A percentile compares a stretch with the other conserved stretches of the same genome.
phyloP scores from a whole-genome alignment of 768 basidiomycete genomes.

The Trametes sanguinea region DNA sequence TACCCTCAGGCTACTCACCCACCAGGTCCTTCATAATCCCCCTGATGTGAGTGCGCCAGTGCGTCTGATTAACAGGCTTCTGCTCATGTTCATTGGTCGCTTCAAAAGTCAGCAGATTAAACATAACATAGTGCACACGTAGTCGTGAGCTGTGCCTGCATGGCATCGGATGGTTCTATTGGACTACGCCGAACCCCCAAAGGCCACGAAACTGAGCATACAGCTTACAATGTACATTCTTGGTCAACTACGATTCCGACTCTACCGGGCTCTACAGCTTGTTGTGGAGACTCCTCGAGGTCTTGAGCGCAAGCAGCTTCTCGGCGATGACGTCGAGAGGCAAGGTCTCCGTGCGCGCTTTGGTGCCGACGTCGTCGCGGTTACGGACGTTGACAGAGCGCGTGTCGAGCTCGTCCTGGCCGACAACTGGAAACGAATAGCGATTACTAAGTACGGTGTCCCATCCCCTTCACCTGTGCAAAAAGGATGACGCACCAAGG shows the following conservation, averaged over 20 bases:
- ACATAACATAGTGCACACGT: too few relatives aligned
- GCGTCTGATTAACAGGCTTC: too few relatives aligned
- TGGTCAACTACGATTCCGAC: too few relatives aligned
- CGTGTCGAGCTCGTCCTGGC: slow-evolving; percentile 85
- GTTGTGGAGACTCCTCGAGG: slow-evolving; percentile 52
- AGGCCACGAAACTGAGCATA: too few relatives aligned
- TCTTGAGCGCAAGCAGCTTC: slow-evolving; percentile 76
- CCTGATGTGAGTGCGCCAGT: not conserved
- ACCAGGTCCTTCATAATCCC: not conserved
- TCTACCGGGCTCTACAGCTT: slow-evolving; percentile 36
- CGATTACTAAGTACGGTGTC: not conserved
- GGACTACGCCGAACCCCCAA: too few relatives aligned
- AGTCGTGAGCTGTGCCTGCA: too few relatives aligned
- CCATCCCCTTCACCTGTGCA: too few relatives aligned
- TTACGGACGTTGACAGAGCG: slow-evolving; percentile 94
- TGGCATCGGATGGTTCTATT: too few relatives aligned
- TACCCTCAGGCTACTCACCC: not conserved
- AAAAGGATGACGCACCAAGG: slow-evolving; percentile 56
- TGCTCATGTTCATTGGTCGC: not conserved
- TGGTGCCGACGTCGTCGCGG: slow-evolving; percentile 88
- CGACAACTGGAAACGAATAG: slow-evolving; percentile 67
- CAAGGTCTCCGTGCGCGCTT: slow-evolving; percentile 75
- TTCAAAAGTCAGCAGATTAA: too few relatives aligned
- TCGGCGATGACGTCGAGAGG: slow-evolving; percentile 68
- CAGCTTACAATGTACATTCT: too few relatives aligned